Percentiles rank a stretch among this genome's conserved stretches.
phyloP scores from a whole-genome alignment of 768 basidiomycete species.

The Zangia roseola region DNA sequence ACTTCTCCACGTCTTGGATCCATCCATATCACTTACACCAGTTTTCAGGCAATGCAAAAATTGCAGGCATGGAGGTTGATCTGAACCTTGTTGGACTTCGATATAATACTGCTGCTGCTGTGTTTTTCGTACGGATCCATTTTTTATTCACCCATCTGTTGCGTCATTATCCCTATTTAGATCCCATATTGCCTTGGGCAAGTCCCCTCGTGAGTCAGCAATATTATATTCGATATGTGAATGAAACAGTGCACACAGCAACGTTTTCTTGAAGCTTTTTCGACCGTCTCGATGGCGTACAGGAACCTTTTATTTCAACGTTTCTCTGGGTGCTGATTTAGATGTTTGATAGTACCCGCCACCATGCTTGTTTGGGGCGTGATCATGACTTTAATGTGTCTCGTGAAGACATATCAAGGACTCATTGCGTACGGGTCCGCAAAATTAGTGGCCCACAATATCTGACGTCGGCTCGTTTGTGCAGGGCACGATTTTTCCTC shows the following conservation, averaged over 20 bases:
- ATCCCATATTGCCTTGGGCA: slow-evolving; percentile 37
- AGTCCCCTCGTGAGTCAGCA: slow-evolving; percentile 36
- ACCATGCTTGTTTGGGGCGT: slow-evolving; percentile 40
- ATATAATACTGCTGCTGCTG: slow-evolving; percentile 38
- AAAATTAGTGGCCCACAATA: background rate
- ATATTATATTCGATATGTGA: background rate
- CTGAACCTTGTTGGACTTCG: slow-evolving; percentile 34
- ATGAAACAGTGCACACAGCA: slow-evolving; percentile 20
- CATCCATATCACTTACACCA: slow-evolving; percentile 3
- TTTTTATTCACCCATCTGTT: background rate
- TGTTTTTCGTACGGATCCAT: slow-evolving; percentile 35
- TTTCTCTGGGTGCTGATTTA: slow-evolving; percentile 4
- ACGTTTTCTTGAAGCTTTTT: slow-evolving; percentile 36
- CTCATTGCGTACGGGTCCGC: slow-evolving; percentile 28
- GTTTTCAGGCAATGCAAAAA: slow-evolving; percentile 38
- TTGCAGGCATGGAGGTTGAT: slow-evolving; percentile 46
- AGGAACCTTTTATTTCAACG: background rate
- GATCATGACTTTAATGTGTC: slow-evolving; percentile 37
- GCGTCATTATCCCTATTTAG: slow-evolving; percentile 15
- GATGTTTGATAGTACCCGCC: slow-evolving; percentile 29
- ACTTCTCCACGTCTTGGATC: background rate
- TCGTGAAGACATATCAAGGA: slow-evolving; percentile 32
- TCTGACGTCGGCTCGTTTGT: background rate
- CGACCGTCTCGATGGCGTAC: slow-evolving; percentile 35
- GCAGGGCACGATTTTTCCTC: slow-evolving; percentile 41